Evolutionary conservation across 345 rosid genomes (phyloP), one percentile per base, ranked within the genome.

Genomic region (Cardamine resedifolia): DNA sequence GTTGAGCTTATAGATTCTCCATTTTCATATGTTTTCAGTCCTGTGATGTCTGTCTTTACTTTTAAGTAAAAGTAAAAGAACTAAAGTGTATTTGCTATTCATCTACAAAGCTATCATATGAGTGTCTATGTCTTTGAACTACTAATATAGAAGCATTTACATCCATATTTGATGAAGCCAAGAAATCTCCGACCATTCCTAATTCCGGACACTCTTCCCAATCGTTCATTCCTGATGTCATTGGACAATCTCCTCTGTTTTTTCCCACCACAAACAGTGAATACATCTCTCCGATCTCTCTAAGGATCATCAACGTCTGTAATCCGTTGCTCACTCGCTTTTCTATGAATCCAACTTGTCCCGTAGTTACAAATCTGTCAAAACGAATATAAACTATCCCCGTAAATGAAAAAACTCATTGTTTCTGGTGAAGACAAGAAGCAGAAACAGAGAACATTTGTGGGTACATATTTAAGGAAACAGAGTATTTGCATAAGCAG

Each of bases 201-300:
- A 89, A 79, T 74, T 94, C 95, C 0, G 93, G 95, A 70, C 93
- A 91, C 78, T 94, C 96, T 53, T 94, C 98, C 98, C 98, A 91
- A 58, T 94, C 91, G 59, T 87, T 91, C 84, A 94, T 63, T 3
- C 86, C 89, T 0, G 81, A 72, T 1, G 90, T 91, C 76, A 89
- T 79, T 0, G 83, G 72, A 5, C 80, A 78, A 20, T 78, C 51
- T 26, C 77, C 81, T 64, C 87, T 65, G 61, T 87, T 80, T 53
- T 83, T 94, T 12, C 97, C 95, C 6, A 89, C 85, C 30, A 94
- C 84, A 65, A 87, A 79, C 55, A 94, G 60, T 7, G 90, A 82
- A 59, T 79, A 94, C 80, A 76, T 77, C 41, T 85, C 84, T 18
- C 70, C 83, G 1, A 89, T 75, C 6, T 81, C 91, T 61, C 77